Percentiles rank a stretch among this genome's conserved stretches.
Conservation (phyloP, 2,329 filamentous ascomycete genomes). For the Colletotrichum sp. region DNA sequence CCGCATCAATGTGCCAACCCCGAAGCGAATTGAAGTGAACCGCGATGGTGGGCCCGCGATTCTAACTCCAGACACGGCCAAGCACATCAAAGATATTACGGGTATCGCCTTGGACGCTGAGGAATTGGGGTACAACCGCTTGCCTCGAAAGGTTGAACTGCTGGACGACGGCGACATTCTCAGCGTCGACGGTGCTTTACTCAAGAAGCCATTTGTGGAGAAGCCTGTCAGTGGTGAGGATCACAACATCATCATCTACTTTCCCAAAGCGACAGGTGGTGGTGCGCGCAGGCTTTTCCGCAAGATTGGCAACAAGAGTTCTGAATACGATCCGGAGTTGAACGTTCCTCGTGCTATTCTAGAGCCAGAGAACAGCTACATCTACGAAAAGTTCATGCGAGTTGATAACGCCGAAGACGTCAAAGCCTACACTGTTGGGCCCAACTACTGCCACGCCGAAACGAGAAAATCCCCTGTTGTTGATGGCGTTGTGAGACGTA, state of each 20-base stretch:
- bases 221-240: constrained; percentile 98
- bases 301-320: constrained; percentile 99
- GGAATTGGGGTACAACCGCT: constrained; percentile 57
- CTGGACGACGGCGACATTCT: constrained; percentile 90
- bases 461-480: constrained; percentile 97
- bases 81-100: constrained; percentile 80
- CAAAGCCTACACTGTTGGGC: constrained; percentile 96
- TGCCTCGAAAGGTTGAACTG: constrained; percentile 76
- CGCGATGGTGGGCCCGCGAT: constrained; percentile 88
- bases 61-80: constrained; percentile 78
- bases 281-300: constrained; percentile 92
- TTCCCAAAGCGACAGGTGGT: constrained; percentile 83
- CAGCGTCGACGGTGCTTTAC: constrained; percentile 79
- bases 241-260: constrained; percentile 99
- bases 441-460: constrained; percentile 93
- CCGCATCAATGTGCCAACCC: constrained; percentile 87
- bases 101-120: constrained; percentile 75
- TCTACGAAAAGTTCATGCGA: constrained; percentile 96
- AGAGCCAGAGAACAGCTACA: constrained; percentile 82
- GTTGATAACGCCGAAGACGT: constrained; percentile 98
- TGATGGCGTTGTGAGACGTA: constrained; percentile 92
- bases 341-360: constrained; percentile 79
- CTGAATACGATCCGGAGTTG: constrained; percentile 84
- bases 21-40: constrained; percentile 86
- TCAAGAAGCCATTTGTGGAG: constrained; percentile 96